phyloP scores from a whole-genome alignment of 768 basidiomycete species.

The Boletus rubescentipes region DNA sequence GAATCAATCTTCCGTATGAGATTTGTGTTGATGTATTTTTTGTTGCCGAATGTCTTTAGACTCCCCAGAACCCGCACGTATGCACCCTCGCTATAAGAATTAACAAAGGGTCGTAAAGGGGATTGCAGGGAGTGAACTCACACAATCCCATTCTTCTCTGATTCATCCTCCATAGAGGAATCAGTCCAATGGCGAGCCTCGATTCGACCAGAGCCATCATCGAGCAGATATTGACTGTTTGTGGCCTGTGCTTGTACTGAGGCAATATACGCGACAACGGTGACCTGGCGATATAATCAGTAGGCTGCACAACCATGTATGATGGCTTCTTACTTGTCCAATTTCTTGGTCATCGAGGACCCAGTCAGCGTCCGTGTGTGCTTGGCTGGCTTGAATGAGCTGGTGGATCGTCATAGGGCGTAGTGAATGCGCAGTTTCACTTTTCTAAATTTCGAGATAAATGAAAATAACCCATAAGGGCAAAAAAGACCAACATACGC shows the following conservation, averaged over 20 bases:
- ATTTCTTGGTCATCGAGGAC: conserved; percentile 76
- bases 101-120: neutral
- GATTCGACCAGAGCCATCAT: conserved; percentile 82
- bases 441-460: conserved; percentile 29
- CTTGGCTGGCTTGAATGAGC: conserved; percentile 71
- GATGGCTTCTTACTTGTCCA: conserved; percentile 58
- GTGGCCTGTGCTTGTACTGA: conserved; percentile 71
- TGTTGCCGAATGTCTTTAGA: conserved; percentile 79
- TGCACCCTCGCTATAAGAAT: conserved; percentile 55
- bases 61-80: conserved; percentile 82
- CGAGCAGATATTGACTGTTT: conserved; percentile 74
- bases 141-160: conserved; percentile 47
- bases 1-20: conserved; percentile 70
- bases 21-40: conserved; percentile 77
- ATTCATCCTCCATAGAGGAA: conserved; percentile 54
- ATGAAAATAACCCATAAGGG: neutral
- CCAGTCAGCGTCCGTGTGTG: conserved; percentile 89
- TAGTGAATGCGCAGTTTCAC: conserved; percentile 44
- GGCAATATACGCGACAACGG: conserved; percentile 71
- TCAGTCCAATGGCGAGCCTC: conserved; percentile 87
- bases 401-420: conserved; percentile 81
- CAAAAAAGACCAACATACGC: conserved; percentile 32
- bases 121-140: conserved; percentile 26
- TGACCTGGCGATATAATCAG: conserved; percentile 46
- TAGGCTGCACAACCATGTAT: neutral